A percentile compares a stretch with the other conserved stretches of the same genome.
phyloP scores from a whole-genome alignment of 495 filamentous ascomycete species.

The Monascus purpureus region DNA sequence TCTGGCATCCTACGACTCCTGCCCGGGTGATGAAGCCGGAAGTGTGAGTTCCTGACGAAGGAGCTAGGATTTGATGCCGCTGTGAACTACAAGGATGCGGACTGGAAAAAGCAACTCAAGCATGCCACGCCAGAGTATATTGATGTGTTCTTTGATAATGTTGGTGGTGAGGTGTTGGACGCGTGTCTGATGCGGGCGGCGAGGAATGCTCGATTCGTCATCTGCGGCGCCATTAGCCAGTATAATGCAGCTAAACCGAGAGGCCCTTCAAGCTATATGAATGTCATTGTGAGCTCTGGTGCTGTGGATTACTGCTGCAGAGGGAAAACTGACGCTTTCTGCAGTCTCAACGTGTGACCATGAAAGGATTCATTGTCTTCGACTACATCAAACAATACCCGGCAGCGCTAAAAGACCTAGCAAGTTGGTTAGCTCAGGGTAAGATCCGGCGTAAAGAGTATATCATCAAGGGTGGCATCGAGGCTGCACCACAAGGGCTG shows the following conservation, averaged over 20 bases:
- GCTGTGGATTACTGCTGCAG: too few species aligned
- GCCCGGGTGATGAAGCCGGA: conserved; percentile 5
- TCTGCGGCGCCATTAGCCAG: conserved; percentile 41
- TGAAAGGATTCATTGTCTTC: conserved; percentile 44
- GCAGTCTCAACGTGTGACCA: conserved; percentile 34
- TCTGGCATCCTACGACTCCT: conserved; percentile 28
- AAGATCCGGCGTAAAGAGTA: conserved; percentile 43
- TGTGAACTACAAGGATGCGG: conserved; percentile 41
- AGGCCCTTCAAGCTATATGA: conserved; percentile 34
- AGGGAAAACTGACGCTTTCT: too few species aligned
- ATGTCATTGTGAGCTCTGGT: conserved; percentile 30
- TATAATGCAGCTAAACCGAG: conserved; percentile 35
- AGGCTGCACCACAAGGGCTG: conserved; percentile 32
- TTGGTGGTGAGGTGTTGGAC: conserved; percentile 42
- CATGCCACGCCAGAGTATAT: conserved; percentile 35
- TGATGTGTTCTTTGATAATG: conserved; percentile 46
- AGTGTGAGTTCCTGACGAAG: conserved; percentile 19
- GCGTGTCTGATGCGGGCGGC: conserved; percentile 33
- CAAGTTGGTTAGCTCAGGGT: conserved; percentile 36
- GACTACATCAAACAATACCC: conserved; percentile 35
- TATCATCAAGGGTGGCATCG: conserved; percentile 37
- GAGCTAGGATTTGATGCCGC: conserved; percentile 38
- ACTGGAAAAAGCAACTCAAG: conserved; percentile 38
- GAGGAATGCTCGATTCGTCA: conserved; percentile 33
- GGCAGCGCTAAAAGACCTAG: conserved; percentile 30